Base-by-base conservation (phyloP, 352 stramenopile genomes). In the Globisporangium radiosum region DNA sequence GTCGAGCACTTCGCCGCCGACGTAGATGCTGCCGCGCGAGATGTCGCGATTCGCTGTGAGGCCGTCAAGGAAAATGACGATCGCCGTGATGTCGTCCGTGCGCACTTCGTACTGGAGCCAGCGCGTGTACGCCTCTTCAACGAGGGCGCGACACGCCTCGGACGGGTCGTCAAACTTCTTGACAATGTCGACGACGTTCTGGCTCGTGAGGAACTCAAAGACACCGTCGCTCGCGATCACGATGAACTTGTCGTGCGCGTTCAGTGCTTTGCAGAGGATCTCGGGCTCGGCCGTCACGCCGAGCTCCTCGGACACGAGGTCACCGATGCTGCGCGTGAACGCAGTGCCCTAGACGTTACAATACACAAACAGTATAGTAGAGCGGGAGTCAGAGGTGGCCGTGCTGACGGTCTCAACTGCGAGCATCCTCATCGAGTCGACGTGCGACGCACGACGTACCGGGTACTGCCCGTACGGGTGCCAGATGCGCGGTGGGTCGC, bases 321-420 rank as follows among this genome's bases (percentile, higher is more conserved):
- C 97, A 19, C 97, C 97, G 40, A 99, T 90, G 66, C 83, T 98
- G 39, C 97, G 83, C n/a, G 97, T 99, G 73, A 99, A 99, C 13
- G 97, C 96, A 52, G 96, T 99, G 40, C 97, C 97, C 81, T 91
- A 61, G 15, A 42, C 5, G 33, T 9, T 39, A 5, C 36, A 10
- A 5, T 3, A 7, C 25, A 33, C 25, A 44, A 19, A 38, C 13
- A 54, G 8, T 7, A 36, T 6, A 50, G 4, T 3, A 45, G 11
- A 37, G 5, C 11, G 19, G 19, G 19, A 2, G 19, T 25, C 19
- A 25, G 19, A 25, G 19, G 19, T 25, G 19, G 19, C 19, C 19
- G 19, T 25, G 19, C 19, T 25, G 19, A 25, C 19, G 19, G 19
- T 25, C 19, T 25, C 19, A 25, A 25, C 19, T 25, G 19, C 19